Evolutionary conservation across 495 filamentous ascomycete genomes (phyloP).

Genomic region (Daldinia bambusicola): DNA sequence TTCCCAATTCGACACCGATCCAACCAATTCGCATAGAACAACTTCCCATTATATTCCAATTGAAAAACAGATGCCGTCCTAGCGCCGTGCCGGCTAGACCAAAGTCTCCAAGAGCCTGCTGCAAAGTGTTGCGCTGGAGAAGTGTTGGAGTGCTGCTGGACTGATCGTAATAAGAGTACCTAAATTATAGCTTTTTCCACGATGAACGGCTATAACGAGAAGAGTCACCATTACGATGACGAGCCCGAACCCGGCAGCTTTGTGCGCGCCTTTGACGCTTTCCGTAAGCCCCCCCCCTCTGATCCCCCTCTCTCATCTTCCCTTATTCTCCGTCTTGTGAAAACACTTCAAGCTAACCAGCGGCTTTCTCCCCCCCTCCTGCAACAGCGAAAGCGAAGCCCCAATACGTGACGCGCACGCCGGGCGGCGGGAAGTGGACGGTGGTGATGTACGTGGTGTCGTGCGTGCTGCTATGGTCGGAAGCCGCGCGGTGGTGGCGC

Average conservation of each 20-base stretch:
- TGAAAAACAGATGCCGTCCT: slow-evolving; percentile 36
- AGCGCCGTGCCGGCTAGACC: slow-evolving; percentile 26
- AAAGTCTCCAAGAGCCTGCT: slow-evolving; percentile 32
- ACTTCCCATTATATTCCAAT: background rate
- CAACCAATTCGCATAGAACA: background rate
- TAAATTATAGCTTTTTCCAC: slow-evolving; percentile 26
- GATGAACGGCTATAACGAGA: slow-evolving; percentile 71
- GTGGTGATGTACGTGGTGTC: slow-evolving; percentile 79
- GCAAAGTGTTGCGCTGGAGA: slow-evolving; percentile 28
- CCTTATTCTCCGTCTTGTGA: background rate
- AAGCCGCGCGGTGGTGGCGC: slow-evolving; percentile 82
- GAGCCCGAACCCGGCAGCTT: slow-evolving; percentile 73
- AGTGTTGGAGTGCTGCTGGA: slow-evolving; percentile 19
- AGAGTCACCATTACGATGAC: slow-evolving; percentile 79
- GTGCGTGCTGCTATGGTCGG: slow-evolving; percentile 75
- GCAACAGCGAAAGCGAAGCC: slow-evolving; percentile 91
- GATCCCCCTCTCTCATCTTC: slow-evolving; percentile 2
- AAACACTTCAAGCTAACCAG: slow-evolving; percentile 40
- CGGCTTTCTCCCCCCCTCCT: background rate
- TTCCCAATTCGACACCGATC: slow-evolving; percentile 11
- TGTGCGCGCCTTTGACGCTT: slow-evolving; percentile 93
- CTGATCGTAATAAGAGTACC: too few species aligned
- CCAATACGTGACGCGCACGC: slow-evolving; percentile 84
- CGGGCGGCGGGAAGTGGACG: slow-evolving; percentile 93
- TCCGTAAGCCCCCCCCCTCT: slow-evolving; percentile 70